These are phyloP conservation scores for Artemisia tridentata DNA, from an alignment of 129 eudicot genomes.

Conservation along the genomic window DNA sequence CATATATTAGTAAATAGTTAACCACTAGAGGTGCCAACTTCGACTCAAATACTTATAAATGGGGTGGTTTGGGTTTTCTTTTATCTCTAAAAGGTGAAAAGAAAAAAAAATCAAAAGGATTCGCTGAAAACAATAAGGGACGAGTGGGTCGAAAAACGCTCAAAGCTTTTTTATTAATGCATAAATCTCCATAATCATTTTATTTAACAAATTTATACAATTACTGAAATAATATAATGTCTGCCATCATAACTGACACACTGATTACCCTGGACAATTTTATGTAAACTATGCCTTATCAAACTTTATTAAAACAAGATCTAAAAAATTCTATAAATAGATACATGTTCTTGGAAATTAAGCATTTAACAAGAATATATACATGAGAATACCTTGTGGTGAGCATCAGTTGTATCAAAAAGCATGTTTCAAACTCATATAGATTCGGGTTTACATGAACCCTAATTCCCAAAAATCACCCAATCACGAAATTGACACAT, in stretches of 20 bases:
- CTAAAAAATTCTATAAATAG: too few relatives aligned
- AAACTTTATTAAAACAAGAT: too few relatives aligned
- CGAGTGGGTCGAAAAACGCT: background rate
- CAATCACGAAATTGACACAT: too few relatives aligned
- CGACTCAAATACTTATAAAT: slow-evolving; percentile 3
- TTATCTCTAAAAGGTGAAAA: slow-evolving; percentile 8
- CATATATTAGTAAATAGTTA: slow-evolving; percentile 9
- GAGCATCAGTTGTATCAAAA: too few relatives aligned
- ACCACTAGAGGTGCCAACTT: slow-evolving; percentile 12
- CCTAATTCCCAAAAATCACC: too few relatives aligned
- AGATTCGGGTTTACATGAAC: too few relatives aligned
- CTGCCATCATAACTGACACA: background rate
- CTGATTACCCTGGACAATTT: background rate
- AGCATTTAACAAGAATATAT: too few relatives aligned
- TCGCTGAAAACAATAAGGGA: background rate
- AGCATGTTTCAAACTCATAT: too few relatives aligned
- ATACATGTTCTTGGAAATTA: too few relatives aligned
- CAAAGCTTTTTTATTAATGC: slow-evolving; percentile 8
- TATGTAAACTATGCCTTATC: too few relatives aligned
- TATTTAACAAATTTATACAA: background rate
- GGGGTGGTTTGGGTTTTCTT: background rate
- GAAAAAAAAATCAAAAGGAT: background rate
- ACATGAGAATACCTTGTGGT: too few relatives aligned
- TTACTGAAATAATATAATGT: background rate
- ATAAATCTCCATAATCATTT: background rate